Base-by-base conservation (phyloP, 2,329 filamentous ascomycete species). In the Sarocladium strictum region DNA sequence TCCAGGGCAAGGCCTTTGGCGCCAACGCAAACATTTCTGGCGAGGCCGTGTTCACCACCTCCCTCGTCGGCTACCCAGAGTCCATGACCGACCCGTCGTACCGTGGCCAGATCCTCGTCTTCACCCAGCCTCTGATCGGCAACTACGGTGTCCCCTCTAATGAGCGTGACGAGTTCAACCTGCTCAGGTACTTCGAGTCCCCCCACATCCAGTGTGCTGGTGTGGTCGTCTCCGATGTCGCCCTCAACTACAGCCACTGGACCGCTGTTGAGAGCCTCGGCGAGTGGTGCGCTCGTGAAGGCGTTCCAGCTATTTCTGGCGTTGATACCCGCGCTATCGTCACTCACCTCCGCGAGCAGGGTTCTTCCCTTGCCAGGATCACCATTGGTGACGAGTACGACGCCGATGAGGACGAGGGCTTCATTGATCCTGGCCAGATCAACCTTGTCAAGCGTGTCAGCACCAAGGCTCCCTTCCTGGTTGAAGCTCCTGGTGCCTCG, bases 31-130 rank as follows among this genome's bases (percentile, higher is more conserved):
- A 97, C 80, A 89, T 97, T 69, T 96, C 92, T 59, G 94, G 94
- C 63, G 94, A 99, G 78, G 94, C 94, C 45, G 94, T 97, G 70
- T 99, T 99, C 79, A 97, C 94, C 59, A 97, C 94, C 58, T 97
- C 93, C 23, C 85, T 97, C 55, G 94, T 99, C 57, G 94, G 94
- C 65, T 99, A 99, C 72, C 94, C 94, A 62, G 94, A 99, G 78
- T 97, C 88, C 49, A 85, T 93, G 80, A 92, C 89, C 65, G 89
- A 93, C 65, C 89, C 89, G 53, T 93, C 89, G 19, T 93, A 93
- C 76, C 87, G 88, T 62, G 89, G 94, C 62, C 94, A 99, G 78
- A 97, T 99, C 63, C 80, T 99, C 64, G 93, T 97, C 73, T 97
- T 97, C 79, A 99, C 94, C 61, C 92, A 97, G 72, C 94, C 94